phyloP scores from a whole-genome alignment of 805 yeast species.

The Candida peoriensis region DNA sequence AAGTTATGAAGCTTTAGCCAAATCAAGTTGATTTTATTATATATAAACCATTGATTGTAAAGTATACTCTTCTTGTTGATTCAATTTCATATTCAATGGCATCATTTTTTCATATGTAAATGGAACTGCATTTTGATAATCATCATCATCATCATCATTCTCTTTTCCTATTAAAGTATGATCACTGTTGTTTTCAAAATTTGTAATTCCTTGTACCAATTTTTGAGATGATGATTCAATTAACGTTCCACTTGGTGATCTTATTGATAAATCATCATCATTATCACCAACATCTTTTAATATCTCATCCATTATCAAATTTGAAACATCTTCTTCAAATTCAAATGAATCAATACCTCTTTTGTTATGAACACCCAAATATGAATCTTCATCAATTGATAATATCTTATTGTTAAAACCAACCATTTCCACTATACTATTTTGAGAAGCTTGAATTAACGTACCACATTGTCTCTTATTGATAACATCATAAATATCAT shows the following conservation, averaged over 20 bases:
- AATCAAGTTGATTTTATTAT: slow-evolving; percentile 9
- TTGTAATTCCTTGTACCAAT: slow-evolving; percentile 12
- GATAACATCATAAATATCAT: slow-evolving; percentile 27
- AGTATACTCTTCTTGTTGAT: too few relatives aligned
- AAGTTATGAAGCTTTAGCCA: slow-evolving; percentile 35
- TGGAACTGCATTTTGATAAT: slow-evolving; percentile 12
- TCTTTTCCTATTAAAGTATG: slow-evolving; percentile 16
- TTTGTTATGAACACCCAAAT: slow-evolving; percentile 49
- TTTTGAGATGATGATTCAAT: slow-evolving; percentile 12
- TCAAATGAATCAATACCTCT: slow-evolving; percentile 20
- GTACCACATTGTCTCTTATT: slow-evolving; percentile 56
- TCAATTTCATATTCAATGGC: slow-evolving; percentile 10
- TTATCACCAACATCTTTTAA: too few relatives aligned
- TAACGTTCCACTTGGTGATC: slow-evolving; percentile 10
- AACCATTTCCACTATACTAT: slow-evolving; percentile 42
- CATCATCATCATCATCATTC: slow-evolving; percentile 9
- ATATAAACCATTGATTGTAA: too few relatives aligned
- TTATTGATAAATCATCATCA: too few relatives aligned
- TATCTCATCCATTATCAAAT: slow-evolving; percentile 19
- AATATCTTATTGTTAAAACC: slow-evolving; percentile 36
- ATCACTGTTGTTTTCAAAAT: slow-evolving; percentile 12
- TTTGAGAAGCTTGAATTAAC: slow-evolving; percentile 53
- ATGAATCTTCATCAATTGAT: slow-evolving; percentile 50
- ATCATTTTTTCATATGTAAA: slow-evolving; percentile 19
- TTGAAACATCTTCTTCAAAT: slow-evolving; percentile 19